phyloP scores from a whole-genome alignment of 495 filamentous ascomycete genomes.

The Penicillium herquei region DNA sequence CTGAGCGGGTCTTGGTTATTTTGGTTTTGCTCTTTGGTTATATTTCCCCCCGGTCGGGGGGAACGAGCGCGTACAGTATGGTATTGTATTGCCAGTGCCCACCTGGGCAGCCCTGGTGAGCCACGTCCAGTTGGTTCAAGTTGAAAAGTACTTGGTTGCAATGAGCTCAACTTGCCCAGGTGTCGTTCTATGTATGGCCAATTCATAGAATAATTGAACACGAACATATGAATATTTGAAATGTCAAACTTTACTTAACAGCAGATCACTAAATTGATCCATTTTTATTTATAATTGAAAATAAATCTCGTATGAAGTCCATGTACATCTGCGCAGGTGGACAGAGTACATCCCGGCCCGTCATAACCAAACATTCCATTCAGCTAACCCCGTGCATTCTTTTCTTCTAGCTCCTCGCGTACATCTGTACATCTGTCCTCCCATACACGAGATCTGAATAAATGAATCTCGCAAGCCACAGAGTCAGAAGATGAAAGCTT shows the following conservation, averaged over 20 bases:
- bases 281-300: no score
- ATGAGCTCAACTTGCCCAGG: not conserved
- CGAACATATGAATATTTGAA: no score
- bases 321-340: not conserved
- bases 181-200: not conserved
- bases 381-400: not conserved
- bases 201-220: no score
- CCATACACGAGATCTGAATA: not conserved
- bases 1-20: not conserved
- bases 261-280: no score
- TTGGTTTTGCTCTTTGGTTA: slow-evolving; percentile 1
- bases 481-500: not conserved
- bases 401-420: not conserved
- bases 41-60: no score
- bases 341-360: not conserved
- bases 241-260: no score
- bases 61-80: no score
- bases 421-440: not conserved
- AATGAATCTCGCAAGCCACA: not conserved
- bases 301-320: not conserved
- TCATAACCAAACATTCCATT: not conserved
- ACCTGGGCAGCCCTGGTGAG: no score
- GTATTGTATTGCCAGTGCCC: no score
- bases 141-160: not conserved
- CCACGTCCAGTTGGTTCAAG: not conserved